These are phyloP conservation scores for Tetrahymena malaccensis DNA, from an alignment of 73 alveolate genomes.

Conservation along the genomic window DNA sequence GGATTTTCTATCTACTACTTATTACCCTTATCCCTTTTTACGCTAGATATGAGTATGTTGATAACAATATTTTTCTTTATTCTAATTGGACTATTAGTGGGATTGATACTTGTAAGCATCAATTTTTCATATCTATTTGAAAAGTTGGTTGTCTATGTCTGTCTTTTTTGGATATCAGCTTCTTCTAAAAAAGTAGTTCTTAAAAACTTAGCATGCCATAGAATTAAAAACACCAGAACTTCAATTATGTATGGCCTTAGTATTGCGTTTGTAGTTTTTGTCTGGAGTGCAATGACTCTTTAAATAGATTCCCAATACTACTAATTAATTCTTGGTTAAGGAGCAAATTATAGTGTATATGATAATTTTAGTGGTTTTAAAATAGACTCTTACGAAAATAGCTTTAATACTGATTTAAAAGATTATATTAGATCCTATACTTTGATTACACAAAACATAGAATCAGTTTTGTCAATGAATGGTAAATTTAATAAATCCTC, in stretches of 20 bases:
- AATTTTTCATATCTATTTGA: conserved; percentile 76
- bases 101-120: conserved; percentile 81
- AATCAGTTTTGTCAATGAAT: neutral
- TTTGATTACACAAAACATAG: conserved; percentile 3
- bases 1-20: conserved; percentile 94
- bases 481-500: neutral
- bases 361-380: neutral
- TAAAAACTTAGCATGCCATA: conserved; percentile 88
- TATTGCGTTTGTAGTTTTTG: conserved; percentile 82
- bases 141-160: conserved; percentile 51
- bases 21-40: conserved; percentile 83
- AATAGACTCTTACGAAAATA: neutral
- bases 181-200: conserved; percentile 72
- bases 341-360: conserved; percentile 4
- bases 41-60: conserved; percentile 72
- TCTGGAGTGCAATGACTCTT: conserved; percentile 68
- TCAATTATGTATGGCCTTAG: conserved; percentile 83
- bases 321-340: conserved; percentile 32
- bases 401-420: neutral
- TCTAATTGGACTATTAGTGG: conserved; percentile 87
- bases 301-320: conserved; percentile 53
- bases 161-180: conserved; percentile 70
- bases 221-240: conserved; percentile 84
- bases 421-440: neutral
- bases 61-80: conserved; percentile 86